phyloP scores from a whole-genome alignment of 768 basidiomycete genomes.

The Leccinum disarticulatum region DNA sequence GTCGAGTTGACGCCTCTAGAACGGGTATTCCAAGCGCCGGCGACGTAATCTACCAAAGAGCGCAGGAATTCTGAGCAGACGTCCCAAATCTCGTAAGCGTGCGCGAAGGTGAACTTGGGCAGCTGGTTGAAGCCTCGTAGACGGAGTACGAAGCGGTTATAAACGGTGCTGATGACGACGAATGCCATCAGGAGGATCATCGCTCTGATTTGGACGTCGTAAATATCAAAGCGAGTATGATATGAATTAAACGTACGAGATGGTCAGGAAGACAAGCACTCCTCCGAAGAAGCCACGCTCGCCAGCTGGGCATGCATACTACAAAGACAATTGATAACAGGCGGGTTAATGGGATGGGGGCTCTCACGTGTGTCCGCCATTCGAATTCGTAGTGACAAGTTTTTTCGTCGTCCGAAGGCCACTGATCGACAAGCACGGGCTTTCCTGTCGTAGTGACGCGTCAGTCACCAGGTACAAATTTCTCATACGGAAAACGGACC shows the following conservation, averaged over 20 bases:
- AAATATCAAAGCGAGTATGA: not conserved
- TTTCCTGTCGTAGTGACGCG: conserved; percentile 31
- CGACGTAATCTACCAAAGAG: conserved; percentile 11
- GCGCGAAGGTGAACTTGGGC: conserved; percentile 52
- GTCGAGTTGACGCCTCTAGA: conserved; percentile 19
- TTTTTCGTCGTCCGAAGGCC: conserved; percentile 57
- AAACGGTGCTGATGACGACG: conserved; percentile 66
- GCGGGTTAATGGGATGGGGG: not conserved
- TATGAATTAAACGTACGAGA: conserved; percentile 49
- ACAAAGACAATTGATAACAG: not conserved
- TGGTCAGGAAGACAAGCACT: conserved; percentile 54
- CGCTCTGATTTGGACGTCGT: conserved; percentile 39
- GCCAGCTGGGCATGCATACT: conserved; percentile 75
- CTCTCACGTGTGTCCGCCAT: conserved; percentile 76
- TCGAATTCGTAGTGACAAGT: conserved; percentile 83
- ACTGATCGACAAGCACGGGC: conserved; percentile 61
- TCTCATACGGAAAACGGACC: conserved; percentile 33
- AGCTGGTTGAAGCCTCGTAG: conserved; percentile 72
- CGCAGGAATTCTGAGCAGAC: conserved; percentile 22
- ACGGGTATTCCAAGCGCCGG: conserved; percentile 19
- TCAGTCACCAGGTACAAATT: not conserved
- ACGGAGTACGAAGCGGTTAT: conserved; percentile 75
- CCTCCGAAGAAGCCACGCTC: conserved; percentile 51
- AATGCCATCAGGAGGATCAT: conserved; percentile 61
- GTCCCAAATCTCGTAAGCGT: conserved; percentile 23